phyloP scores from a whole-genome alignment of 2,329 filamentous ascomycete genomes.

The Biscogniauxia sp. region DNA sequence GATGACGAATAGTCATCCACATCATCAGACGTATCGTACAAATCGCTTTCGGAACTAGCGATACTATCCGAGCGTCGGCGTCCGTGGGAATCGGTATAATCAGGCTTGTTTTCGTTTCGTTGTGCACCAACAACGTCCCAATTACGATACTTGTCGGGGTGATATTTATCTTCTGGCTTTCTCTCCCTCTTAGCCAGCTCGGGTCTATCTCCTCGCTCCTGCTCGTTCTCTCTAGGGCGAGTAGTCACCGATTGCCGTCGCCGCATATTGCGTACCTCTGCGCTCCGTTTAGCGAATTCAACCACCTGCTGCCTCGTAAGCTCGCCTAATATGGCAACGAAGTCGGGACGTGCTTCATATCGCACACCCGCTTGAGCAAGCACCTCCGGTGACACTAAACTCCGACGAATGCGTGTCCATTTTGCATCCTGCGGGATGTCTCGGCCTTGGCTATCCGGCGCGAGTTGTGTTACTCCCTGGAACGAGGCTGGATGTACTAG shows the following conservation, averaged over 20 bases:
- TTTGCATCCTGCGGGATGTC: conserved; percentile 56
- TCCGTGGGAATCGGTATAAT: conserved; percentile 18
- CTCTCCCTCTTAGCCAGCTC: conserved; percentile 27
- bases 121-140: conserved; percentile 28
- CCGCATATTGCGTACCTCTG: conserved; percentile 41
- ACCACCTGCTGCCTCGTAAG: conserved; percentile 51
- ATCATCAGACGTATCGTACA: conserved; percentile 30
- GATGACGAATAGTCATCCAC: conserved; percentile 1
- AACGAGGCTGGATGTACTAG: background rate
- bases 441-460: conserved; percentile 55
- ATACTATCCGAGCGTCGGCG: conserved; percentile 23
- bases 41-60: conserved; percentile 23
- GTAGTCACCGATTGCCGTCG: conserved; percentile 23
- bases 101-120: conserved; percentile 14
- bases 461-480: conserved; percentile 40
- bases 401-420: conserved; percentile 58
- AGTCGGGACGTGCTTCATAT: conserved; percentile 59
- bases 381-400: conserved; percentile 57
- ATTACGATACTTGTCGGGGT: conserved; percentile 34
- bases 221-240: background rate
- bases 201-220: background rate
- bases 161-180: conserved; percentile 25
- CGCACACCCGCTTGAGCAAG: conserved; percentile 53
- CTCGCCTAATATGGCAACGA: conserved; percentile 58
- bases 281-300: conserved; percentile 48